A percentile compares a stretch with the other conserved stretches of the same genome.
Conservation (phyloP, 78 protist species). For the Dictyostelium purpureum region DNA sequence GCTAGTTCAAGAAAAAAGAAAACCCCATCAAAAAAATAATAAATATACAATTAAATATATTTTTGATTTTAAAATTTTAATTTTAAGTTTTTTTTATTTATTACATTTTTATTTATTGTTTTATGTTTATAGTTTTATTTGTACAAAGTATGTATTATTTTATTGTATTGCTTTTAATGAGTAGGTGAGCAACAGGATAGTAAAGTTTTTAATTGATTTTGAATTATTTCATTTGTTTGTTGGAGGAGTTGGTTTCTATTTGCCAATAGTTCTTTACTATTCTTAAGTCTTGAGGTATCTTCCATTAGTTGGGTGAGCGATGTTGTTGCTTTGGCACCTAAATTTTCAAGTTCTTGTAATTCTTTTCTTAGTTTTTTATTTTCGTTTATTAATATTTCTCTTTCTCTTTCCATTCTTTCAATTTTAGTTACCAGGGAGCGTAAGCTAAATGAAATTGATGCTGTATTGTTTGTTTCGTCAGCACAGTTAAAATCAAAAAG, state of each 20-base stretch:
- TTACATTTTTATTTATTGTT: not conserved
- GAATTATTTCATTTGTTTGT: slow-evolving; percentile 59
- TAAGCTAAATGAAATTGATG: slow-evolving; percentile 1
- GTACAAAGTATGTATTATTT: not conserved
- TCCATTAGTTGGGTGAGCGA: slow-evolving; percentile 44
- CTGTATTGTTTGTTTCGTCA: not conserved
- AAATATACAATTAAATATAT: no score
- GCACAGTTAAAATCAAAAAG: not conserved
- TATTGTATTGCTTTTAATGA: not conserved
- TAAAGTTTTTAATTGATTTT: slow-evolving; percentile 49
- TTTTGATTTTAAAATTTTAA: no score
- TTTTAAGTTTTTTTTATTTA: no score
- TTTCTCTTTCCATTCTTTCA: slow-evolving; percentile 72
- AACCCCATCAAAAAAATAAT: not conserved
- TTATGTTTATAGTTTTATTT: not conserved
- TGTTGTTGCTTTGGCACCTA: slow-evolving; percentile 39
- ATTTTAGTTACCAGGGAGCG: slow-evolving; percentile 1
- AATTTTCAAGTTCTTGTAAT: slow-evolving; percentile 14
- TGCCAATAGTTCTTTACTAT: slow-evolving; percentile 31
- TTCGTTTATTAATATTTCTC: slow-evolving; percentile 42
- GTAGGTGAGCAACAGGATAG: slow-evolving; percentile 49
- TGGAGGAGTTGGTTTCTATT: slow-evolving; percentile 45
- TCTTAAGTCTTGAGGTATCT: slow-evolving; percentile 42
- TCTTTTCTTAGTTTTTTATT: slow-evolving; percentile 52
- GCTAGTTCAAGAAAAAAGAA: slow-evolving; percentile 32